A percentile compares a stretch with the other conserved stretches of the same genome.
phyloP scores from a whole-genome alignment of 2,329 filamentous ascomycete genomes.

The Blastomyces silverae region DNA sequence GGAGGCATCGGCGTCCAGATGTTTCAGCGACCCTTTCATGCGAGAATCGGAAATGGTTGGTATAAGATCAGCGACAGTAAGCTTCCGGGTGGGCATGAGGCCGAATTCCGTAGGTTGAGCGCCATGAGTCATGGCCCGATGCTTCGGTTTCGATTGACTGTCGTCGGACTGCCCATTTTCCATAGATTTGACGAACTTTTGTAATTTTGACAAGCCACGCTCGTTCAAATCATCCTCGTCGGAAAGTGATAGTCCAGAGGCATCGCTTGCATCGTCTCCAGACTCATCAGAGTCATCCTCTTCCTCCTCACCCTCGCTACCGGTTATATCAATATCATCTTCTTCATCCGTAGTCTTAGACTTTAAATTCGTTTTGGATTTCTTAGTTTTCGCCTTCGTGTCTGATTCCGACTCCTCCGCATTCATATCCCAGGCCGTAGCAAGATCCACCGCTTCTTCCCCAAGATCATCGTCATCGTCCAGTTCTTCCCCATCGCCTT shows the following conservation, averaged over 20 bases:
- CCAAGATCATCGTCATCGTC: constrained; percentile 55
- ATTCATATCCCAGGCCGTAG: constrained; percentile 55
- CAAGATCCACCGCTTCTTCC: constrained; percentile 57
- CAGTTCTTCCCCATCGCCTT: constrained; percentile 31
- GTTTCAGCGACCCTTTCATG: constrained; percentile 72
- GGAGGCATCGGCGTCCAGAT: constrained; percentile 46
- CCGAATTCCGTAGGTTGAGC: constrained; percentile 56
- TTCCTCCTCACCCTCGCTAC: constrained; percentile 36
- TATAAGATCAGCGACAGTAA: constrained; percentile 69
- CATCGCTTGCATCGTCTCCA: constrained; percentile 44
- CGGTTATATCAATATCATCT: constrained; percentile 42
- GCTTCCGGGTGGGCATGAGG: constrained; percentile 55
- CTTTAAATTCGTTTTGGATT: constrained; percentile 21
- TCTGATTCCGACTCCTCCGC: constrained; percentile 45
- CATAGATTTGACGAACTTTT: constrained; percentile 63
- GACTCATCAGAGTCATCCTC: constrained; percentile 41
- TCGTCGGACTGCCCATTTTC: constrained; percentile 34
- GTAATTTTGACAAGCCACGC: constrained; percentile 56
- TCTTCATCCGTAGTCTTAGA: constrained; percentile 32
- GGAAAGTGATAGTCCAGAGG: constrained; percentile 46
- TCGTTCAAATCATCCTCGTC: constrained; percentile 44
- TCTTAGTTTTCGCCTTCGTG: constrained; percentile 32
- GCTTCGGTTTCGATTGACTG: constrained; percentile 28
- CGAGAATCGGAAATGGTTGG: constrained; percentile 64
- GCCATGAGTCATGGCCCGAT: constrained; percentile 50